Evolutionary conservation across 257 asterid species (phyloP), one percentile per base, ranked within the genome.

Genomic region (Mentha longifolia): DNA sequence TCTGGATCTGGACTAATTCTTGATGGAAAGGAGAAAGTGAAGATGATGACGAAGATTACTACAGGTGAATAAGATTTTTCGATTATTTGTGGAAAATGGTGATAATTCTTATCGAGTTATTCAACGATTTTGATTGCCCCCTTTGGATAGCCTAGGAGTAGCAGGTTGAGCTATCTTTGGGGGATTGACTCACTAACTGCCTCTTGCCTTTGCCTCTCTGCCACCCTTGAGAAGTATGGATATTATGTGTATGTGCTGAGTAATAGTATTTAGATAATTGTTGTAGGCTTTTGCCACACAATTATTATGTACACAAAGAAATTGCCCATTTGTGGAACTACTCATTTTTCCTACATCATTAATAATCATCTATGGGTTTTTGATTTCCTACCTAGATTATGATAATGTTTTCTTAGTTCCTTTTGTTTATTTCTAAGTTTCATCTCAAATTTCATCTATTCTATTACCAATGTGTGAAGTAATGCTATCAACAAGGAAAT

Each of bases 1-100:
- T 70, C 68, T 95, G 46, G 83, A 84, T n/a, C 89, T 95, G 15
- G 90, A 81, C 1, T 95, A 88, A 85, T 16, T 67, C 80, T 28
- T 68, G 62, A 57, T 45, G 50, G 63, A 22, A 2, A 4, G 66
- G 35, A 20, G 61, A 67, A 45, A 28, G 28, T 33, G 82, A 64
- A 19, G 77, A 57, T 30, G 85, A 82, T 52, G 81, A 80, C 47
- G 81, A 82, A 43, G 69, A 80, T 14, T 63, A 77, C 62, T 66
- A 77, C 31, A 63, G 76, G 60, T 71, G 68, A 81, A 79, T 83
- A 81, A 86, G 71, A 71, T 66, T 71, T 33, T 33, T 7, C 39
- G 73, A 71, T 71, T 71, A 33, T 65, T 60, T 71, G 71, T 68
- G 66, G 6, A 74, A 77, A 72, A 45, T 79, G 65, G 47, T 60